Percentiles rank a stretch among this genome's conserved stretches.
These are phyloP conservation scores for Dryas alaskensis DNA, from an alignment of 306 rosid species.

Conservation along the genomic window DNA sequence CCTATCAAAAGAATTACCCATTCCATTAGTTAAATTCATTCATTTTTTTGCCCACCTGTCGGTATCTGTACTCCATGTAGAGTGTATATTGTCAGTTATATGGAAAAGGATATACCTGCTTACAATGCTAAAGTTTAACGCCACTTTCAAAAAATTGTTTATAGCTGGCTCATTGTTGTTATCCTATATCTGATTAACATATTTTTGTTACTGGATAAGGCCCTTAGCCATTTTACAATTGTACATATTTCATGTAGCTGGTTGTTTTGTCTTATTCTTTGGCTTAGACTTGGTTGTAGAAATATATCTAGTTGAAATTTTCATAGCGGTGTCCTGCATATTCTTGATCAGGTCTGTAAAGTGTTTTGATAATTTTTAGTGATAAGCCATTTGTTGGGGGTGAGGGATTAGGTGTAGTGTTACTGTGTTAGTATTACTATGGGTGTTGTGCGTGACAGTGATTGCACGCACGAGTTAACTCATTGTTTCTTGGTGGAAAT, in stretches of 20 bases:
- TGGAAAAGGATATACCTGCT: constrained; percentile 32
- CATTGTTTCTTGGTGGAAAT: too few relatives aligned
- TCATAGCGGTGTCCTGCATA: too few relatives aligned
- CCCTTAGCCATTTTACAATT: neutral
- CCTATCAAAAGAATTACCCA: constrained; percentile 30
- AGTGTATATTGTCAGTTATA: constrained; percentile 32
- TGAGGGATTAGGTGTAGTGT: too few relatives aligned
- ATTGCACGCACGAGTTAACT: too few relatives aligned
- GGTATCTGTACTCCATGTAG: constrained; percentile 46
- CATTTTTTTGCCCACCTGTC: constrained; percentile 41
- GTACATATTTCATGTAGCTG: neutral
- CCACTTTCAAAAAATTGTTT: neutral
- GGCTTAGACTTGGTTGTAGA: too few relatives aligned
- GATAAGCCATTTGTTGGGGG: too few relatives aligned
- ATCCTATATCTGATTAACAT: neutral
- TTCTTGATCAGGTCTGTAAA: too few relatives aligned
- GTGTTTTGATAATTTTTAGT: too few relatives aligned
- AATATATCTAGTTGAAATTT: too few relatives aligned
- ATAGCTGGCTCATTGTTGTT: neutral
- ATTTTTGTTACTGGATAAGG: neutral
- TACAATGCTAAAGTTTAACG: constrained; percentile 22
- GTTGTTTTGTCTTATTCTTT: too few relatives aligned
- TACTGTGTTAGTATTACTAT: too few relatives aligned
- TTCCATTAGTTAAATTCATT: constrained; percentile 58
- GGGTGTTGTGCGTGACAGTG: too few relatives aligned